Evolutionary conservation across 352 stramenopile genomes (phyloP).

Genomic region (Halophytophthora polymorphica): DNA sequence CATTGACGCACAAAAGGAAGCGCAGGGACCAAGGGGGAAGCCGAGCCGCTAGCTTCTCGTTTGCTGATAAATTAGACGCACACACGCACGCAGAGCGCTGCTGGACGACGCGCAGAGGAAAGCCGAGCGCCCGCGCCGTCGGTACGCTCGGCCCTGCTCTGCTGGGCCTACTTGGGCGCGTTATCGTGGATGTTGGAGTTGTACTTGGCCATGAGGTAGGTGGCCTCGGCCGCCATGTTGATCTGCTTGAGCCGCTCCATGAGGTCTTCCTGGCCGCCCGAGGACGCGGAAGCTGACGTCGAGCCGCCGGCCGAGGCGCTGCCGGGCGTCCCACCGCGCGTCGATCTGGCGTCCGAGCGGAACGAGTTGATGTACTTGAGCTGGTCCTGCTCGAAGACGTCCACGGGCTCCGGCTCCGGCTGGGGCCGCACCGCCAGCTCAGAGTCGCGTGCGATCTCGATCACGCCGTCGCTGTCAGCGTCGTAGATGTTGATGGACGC

Average conservation of each 20-base stretch:
- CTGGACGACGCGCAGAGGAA: too few relatives aligned
- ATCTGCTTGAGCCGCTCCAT: conserved; percentile 65
- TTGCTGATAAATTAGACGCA: too few relatives aligned
- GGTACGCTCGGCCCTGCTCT: too few relatives aligned
- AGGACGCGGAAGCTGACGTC: conserved; percentile 11
- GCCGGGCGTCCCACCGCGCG: conserved; percentile 3
- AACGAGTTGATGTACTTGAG: conserved; percentile 71
- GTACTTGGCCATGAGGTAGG: conserved; percentile 74
- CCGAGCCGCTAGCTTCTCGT: too few relatives aligned
- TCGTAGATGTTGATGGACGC: conserved; percentile 27
- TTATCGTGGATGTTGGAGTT: conserved; percentile 47
- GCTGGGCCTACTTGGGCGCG: conserved; percentile 10
- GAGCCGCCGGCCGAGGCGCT: conserved; percentile 1
- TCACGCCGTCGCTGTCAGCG: conserved; percentile 28
- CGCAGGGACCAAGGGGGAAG: too few relatives aligned
- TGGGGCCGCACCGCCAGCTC: conserved; percentile 20
- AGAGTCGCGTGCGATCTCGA: conserved; percentile 32
- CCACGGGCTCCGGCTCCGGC: conserved; percentile 24
- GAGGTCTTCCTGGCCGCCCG: conserved; percentile 38
- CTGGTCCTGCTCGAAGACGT: conserved; percentile 49
- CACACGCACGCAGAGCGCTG: too few relatives aligned
- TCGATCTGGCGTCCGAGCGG: conserved; percentile 20
- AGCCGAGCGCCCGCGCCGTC: too few relatives aligned
- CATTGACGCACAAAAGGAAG: too few relatives aligned
- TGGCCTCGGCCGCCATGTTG: conserved; percentile 62